Conservation (phyloP, 768 basidiomycete species). For the Lyophyllum semitale region DNA sequence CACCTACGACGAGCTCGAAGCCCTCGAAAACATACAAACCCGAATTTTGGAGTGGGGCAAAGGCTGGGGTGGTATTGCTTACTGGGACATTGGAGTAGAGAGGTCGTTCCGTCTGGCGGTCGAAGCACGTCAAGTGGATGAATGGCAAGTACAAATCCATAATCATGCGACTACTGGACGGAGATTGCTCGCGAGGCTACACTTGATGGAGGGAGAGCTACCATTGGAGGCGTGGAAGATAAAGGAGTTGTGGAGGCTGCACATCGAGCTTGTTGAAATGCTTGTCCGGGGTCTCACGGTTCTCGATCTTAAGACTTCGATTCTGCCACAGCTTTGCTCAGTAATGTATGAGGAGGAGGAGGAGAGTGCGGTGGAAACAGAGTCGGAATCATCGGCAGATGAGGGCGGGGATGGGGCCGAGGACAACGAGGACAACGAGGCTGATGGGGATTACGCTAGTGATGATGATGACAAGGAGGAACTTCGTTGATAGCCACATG, state of each 20-base stretch:
- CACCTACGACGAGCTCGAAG: background rate
- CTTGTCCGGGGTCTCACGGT: constrained; percentile 2
- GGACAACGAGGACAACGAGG: too few species aligned
- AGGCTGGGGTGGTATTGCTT: background rate
- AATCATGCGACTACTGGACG: background rate
- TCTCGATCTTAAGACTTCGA: background rate
- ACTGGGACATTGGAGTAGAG: background rate
- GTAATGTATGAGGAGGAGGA: too few species aligned
- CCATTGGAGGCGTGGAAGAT: constrained; percentile 5
- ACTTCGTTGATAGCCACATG: too few species aligned
- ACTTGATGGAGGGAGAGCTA: background rate
- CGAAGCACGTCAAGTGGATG: too few species aligned
- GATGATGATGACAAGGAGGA: too few species aligned
- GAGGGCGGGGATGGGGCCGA: too few species aligned
- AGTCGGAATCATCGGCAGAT: too few species aligned
- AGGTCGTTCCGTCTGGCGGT: too few species aligned
- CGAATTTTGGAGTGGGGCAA: background rate
- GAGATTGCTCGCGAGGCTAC: background rate
- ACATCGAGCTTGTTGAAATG: constrained; percentile 1
- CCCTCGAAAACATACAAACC: background rate
- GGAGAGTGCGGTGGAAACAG: too few species aligned
- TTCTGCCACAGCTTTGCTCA: too few species aligned
- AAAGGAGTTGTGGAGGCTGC: background rate
- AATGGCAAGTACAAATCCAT: constrained; percentile 13
- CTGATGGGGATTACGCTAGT: too few species aligned